Evolutionary conservation across 148 eudicot species (phyloP), one percentile per base, ranked within the genome.

Genomic region (Pharnaceum exiguum): DNA sequence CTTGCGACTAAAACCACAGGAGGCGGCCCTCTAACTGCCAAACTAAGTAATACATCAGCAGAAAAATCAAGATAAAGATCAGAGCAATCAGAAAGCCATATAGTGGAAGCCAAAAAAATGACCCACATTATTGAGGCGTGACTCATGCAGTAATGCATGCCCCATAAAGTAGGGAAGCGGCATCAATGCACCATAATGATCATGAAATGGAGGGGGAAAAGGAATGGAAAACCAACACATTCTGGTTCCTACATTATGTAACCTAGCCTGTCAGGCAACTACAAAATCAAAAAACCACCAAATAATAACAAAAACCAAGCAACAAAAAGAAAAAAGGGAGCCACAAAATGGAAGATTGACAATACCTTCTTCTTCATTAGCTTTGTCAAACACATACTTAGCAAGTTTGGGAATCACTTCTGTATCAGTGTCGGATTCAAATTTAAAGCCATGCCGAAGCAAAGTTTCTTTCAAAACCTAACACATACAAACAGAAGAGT

Each of bases 321-420:
- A 49, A 28, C 48, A 47, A n/a, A 37, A 1, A 12, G 42, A 22
- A 23, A 36, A 48, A 21, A 58, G 23, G 17, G 49, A n/a, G n/a
- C n/a, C n/a, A n/a, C n/a, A n/a, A n/a, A n/a, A n/a, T n/a, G n/a
- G n/a, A n/a, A n/a, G n/a, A n/a, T n/a, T n/a, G n/a, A n/a, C n/a
- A 42, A 49, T 63, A 65, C 62, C 82, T 80, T 84, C 83, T 82
- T 75, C 96, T 76, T 79, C 99, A 71, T 77, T 81, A 46, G 96
- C 91, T 69, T 89, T 82, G 63, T 94, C 99, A 68, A 77, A 94
- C 35, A 94, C 89, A 79, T 79, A 94, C 70, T 94, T 89, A 36
- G 99, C 99, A 78, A 94, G 99, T 76, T 94, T 94, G 13, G 99
- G 99, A 46, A 94, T 94, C 35, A 94, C 99, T 80, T 94, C 99